Conservation (phyloP, 306 rosid species). For the Arachis stenosperma region DNA sequence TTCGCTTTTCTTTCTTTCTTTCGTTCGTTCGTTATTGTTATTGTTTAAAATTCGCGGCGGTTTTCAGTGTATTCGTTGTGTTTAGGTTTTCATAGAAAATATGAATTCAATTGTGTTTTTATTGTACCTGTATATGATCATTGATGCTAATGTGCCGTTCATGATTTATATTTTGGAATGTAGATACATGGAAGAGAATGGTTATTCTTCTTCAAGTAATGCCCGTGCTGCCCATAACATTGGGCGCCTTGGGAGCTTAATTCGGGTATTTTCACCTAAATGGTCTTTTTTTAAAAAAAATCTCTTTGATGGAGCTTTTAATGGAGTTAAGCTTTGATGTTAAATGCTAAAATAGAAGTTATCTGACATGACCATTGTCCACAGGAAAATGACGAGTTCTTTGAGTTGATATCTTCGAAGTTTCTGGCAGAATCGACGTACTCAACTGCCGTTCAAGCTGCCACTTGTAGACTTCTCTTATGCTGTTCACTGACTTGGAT, state of each 20-base stretch:
- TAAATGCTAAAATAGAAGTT: conserved; percentile 1
- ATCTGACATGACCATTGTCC: neutral
- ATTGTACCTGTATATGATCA: neutral
- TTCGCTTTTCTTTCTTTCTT: neutral
- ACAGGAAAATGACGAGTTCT: conserved; percentile 94
- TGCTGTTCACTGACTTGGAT: conserved; percentile 85
- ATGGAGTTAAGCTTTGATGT: neutral
- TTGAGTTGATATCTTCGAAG: conserved; percentile 85
- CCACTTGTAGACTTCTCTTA: conserved; percentile 75
- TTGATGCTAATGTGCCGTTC: neutral
- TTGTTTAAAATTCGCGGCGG: neutral
- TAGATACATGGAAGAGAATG: conserved; percentile 90
- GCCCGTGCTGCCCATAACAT: conserved; percentile 78
- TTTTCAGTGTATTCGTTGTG: neutral
- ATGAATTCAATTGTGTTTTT: neutral
- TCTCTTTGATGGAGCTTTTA: neutral
- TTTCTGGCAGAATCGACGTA: conserved; percentile 75
- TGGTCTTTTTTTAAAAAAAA: neutral
- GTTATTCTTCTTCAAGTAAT: conserved; percentile 69
- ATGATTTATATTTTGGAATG: conserved; percentile 36
- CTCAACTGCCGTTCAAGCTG: conserved; percentile 71
- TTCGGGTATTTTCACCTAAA: conserved; percentile 62
- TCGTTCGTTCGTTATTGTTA: neutral
- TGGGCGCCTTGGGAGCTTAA: conserved; percentile 80
- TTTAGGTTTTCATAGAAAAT: neutral